These are phyloP conservation scores for Dunaliella sp. DNA, from an alignment of 139 green algal genomes.

Conservation along the genomic window DNA sequence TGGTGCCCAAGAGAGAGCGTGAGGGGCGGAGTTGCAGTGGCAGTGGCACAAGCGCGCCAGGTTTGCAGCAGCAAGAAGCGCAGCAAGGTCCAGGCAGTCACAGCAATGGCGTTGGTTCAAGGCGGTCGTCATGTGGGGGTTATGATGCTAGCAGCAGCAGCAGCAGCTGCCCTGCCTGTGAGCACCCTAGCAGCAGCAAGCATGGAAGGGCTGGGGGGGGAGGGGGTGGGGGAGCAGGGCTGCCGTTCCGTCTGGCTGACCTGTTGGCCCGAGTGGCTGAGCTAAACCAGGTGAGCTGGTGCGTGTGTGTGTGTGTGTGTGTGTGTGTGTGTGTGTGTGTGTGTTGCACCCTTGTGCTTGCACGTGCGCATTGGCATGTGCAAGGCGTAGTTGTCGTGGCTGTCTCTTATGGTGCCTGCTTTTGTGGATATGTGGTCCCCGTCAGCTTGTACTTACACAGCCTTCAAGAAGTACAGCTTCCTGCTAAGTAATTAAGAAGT, in stretches of 20 bases:
- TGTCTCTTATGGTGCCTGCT: no score
- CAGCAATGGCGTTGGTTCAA: neutral
- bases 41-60: neutral
- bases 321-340: no score
- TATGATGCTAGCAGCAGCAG: neutral
- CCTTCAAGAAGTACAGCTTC: no score
- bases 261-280: conserved; percentile 32
- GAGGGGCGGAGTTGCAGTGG: neutral
- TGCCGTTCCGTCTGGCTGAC: conserved; percentile 28
- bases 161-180: neutral
- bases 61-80: neutral
- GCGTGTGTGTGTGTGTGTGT: no score
- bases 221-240: neutral
- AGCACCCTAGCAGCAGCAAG: neutral
- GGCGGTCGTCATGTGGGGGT: neutral
- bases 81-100: neutral
- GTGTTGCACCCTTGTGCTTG: no score
- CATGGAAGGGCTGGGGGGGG: neutral
- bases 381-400: no score
- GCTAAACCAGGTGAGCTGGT: conserved; percentile 32
- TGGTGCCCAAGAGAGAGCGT: neutral
- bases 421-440: no score
- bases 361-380: no score
- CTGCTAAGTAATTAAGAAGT: no score
- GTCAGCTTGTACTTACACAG: no score